phyloP scores from a whole-genome alignment of 2,329 filamentous ascomycete species.

The Phialophora tarda region DNA sequence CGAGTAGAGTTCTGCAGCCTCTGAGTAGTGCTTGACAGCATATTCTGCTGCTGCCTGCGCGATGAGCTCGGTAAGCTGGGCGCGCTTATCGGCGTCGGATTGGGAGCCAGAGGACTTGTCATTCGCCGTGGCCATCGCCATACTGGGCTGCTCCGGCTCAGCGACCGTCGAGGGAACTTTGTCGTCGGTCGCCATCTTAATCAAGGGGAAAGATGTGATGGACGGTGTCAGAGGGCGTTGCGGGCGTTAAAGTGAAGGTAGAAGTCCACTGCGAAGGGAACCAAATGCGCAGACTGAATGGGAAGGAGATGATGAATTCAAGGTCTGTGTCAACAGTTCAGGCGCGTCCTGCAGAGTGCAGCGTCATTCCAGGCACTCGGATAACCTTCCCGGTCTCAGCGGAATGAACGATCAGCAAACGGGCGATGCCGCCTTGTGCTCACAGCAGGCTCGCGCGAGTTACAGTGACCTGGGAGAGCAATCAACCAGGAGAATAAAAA shows the following conservation, averaged over 20 bases:
- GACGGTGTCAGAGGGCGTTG: neutral
- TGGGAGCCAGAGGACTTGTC: conserved; percentile 21
- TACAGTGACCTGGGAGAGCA: too few species aligned
- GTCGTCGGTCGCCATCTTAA: neutral
- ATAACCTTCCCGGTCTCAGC: neutral
- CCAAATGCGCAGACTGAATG: neutral
- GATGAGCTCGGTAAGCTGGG: conserved; percentile 76
- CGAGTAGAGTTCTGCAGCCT: conserved; percentile 85
- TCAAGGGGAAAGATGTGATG: neutral
- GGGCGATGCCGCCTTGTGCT: too few species aligned
- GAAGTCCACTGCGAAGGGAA: neutral
- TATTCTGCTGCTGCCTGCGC: conserved; percentile 84
- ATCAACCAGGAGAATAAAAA: neutral
- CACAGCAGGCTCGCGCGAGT: too few species aligned
- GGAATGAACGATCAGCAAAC: too few species aligned
- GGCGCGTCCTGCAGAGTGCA: neutral
- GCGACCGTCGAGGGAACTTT: neutral
- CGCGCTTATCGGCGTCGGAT: conserved; percentile 47
- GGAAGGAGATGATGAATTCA: neutral
- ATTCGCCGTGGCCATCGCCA: conserved; percentile 2
- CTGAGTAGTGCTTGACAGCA: conserved; percentile 83
- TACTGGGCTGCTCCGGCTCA: conserved; percentile 17
- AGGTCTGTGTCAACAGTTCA: neutral
- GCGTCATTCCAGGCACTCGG: neutral
- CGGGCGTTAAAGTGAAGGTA: neutral